Base-by-base conservation (phyloP, 192 early-diverging fungal genomes). In the Ambispora gerdemannii region DNA sequence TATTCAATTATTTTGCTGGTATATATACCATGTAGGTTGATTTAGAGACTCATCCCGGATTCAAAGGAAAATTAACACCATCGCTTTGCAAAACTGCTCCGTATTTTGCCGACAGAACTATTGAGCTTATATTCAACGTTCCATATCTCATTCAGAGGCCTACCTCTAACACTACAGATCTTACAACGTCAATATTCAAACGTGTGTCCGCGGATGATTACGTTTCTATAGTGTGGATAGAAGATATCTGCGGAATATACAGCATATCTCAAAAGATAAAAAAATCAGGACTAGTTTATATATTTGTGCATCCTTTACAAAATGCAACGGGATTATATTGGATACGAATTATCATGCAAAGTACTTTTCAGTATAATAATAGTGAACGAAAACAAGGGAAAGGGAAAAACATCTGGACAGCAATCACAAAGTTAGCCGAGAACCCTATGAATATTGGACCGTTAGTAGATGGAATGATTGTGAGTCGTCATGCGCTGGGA, bases 141-240 rank as follows among this genome's bases (percentile, higher is more conserved):
- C 92, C 92, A 17, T 90, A 91, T 63, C 70, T 86, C 43, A 76
- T 90, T 49, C 36, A 71, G 3, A 24, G 38, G 27, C 74, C 75
- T n/a, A 50, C 31, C 31, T 0, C 35, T 58, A 17, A 47, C 72
- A 3, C 56, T 71, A 0, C 50, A 69, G 32, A 74, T 77, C 17
- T 78, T 84, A 71, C 79, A 78, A 55, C 74, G 68, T 67, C 75
- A 66, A 35, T 85, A 62, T 73, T 83, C 71, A 74, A 70, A n/a
- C 68, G 70, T 6, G 58, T 82, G 28, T 65, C 71, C 6, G 35
- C 76, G n/a, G 85, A 88, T 11, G 90, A 92, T 65, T 75, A 83
- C 32, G 87, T 92, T 0, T 82, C 75, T 59, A 80, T 93, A 13
- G 77, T 92, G 6, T 93, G 91, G 91, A 76, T 92, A 38, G 87